Percentiles rank a stretch among this genome's conserved stretches.
Evolutionary conservation across 2,329 filamentous ascomycete genomes (phyloP).

Genomic region (Ceratocystiopsis brevicomis): DNA sequence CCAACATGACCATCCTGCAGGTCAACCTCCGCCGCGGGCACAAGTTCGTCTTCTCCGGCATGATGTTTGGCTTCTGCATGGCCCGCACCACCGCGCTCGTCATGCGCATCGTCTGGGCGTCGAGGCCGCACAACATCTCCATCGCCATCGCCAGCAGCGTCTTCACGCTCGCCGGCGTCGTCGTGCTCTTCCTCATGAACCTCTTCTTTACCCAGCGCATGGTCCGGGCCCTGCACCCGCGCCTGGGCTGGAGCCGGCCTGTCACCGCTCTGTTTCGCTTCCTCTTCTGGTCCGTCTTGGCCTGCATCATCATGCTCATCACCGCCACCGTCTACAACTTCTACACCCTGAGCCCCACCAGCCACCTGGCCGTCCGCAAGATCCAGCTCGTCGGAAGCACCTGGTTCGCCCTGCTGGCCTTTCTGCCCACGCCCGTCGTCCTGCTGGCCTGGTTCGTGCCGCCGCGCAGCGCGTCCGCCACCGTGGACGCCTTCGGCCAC

Average conservation of each 20-base stretch:
- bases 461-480: constrained; percentile 8
- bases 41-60: constrained; percentile 39
- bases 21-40: constrained; percentile 30
- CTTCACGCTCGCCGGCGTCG: constrained; percentile 53
- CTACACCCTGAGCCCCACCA: constrained; percentile 40
- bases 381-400: constrained; percentile 45
- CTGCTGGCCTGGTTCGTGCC: constrained; percentile 29
- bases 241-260: constrained; percentile 45
- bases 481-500: constrained; percentile 42
- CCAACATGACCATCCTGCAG: constrained; percentile 40
- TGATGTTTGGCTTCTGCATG: constrained; percentile 40
- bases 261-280: constrained; percentile 33
- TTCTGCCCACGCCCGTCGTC: constrained; percentile 43
- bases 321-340: constrained; percentile 42
- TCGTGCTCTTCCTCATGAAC: constrained; percentile 63
- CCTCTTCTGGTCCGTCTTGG: constrained; percentile 33
- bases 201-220: constrained; percentile 60
- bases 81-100: constrained; percentile 31
- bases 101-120: constrained; percentile 35
- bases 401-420: constrained; percentile 45
- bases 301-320: constrained; percentile 49
- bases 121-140: constrained; percentile 18
- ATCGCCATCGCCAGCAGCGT: constrained; percentile 43
- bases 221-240: constrained; percentile 52
- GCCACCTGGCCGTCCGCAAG: constrained; percentile 32